Conservation (phyloP, 192 early-diverging fungal species). For the Linnemannia schmuckeri region DNA sequence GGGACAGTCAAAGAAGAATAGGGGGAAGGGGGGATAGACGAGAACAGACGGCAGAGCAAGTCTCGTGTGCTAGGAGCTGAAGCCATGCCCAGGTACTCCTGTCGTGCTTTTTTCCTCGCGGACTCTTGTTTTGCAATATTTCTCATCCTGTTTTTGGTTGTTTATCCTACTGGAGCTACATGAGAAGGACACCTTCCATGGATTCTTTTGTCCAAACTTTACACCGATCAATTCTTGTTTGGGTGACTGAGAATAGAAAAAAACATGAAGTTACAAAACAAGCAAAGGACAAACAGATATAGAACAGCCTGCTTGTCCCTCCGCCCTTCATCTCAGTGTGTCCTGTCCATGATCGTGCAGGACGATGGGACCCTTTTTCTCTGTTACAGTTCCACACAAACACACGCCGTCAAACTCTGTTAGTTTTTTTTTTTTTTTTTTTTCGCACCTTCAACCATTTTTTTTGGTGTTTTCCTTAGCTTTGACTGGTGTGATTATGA, state of each 20-base stretch:
- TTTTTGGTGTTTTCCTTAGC: background rate
- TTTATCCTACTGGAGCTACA: background rate
- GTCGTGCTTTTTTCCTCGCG: background rate
- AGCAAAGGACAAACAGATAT: background rate
- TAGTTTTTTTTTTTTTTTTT: background rate
- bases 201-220: background rate
- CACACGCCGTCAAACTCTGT: background rate
- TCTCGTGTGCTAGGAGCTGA: background rate
- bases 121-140: background rate
- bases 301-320: background rate
- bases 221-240: background rate
- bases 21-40: background rate
- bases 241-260: background rate
- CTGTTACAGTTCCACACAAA: background rate
- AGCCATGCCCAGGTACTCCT: background rate
- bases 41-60: background rate
- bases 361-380: background rate
- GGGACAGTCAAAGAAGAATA: background rate
- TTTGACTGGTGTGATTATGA: background rate
- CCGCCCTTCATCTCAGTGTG: too few species aligned
- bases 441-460: background rate
- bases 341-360: too few species aligned
- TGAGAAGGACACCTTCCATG: background rate
- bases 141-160: background rate
- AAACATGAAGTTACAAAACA: background rate